phyloP scores from a whole-genome alignment of 2,329 filamentous ascomycete genomes.

The Cytospora mali region DNA sequence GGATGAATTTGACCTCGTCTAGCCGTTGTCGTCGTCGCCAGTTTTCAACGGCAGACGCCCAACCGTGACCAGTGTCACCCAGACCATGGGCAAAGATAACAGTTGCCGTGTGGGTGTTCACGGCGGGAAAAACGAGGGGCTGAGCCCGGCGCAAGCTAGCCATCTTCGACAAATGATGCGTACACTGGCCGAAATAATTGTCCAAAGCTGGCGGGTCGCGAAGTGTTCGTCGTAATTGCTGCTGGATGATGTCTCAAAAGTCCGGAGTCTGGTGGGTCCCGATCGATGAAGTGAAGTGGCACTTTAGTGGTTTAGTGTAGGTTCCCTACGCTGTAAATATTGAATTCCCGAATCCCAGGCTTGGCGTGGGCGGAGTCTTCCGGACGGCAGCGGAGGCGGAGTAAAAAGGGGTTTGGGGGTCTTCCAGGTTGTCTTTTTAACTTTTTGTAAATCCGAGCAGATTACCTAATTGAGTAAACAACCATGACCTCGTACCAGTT shows the following conservation, averaged over 20 bases:
- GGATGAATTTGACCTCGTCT: constrained; percentile 88
- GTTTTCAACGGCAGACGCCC: constrained; percentile 83
- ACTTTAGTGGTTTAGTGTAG: background rate
- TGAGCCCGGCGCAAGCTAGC: constrained; percentile 38
- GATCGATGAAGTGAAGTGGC: background rate
- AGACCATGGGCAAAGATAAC: constrained; percentile 94
- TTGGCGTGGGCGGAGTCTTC: background rate
- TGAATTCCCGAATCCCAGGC: no score
- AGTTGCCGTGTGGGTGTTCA: constrained; percentile 85
- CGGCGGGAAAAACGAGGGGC: constrained; percentile 74
- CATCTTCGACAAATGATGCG: constrained; percentile 17
- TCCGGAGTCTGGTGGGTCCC: constrained; percentile 3
- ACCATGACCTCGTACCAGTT: background rate
- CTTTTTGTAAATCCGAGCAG: background rate
- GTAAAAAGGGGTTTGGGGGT: no score
- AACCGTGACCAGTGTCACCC: constrained; percentile 79
- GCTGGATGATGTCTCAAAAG: background rate
- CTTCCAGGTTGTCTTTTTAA: no score
- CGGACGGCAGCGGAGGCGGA: background rate
- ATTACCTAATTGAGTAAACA: background rate
- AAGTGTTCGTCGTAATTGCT: background rate
- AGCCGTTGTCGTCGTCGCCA: constrained; percentile 81
- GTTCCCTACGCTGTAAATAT: no score
- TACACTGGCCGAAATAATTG: background rate
- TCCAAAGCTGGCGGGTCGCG: background rate